Conservation (phyloP, 768 basidiomycete species). For the Trametes elegans region DNA sequence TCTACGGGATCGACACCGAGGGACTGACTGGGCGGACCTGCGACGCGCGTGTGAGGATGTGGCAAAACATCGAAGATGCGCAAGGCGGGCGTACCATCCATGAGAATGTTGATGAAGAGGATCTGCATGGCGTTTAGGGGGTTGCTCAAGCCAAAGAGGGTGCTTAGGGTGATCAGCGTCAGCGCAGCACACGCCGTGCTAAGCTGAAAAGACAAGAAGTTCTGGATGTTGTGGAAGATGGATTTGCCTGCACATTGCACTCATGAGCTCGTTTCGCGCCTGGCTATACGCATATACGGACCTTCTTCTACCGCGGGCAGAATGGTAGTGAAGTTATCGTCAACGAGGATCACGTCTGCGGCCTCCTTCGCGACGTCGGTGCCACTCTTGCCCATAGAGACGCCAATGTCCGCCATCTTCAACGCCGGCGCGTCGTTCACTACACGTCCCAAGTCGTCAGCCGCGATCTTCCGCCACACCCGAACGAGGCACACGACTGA, state of each 20-base stretch:
- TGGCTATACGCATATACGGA: slow-evolving; percentile 22
- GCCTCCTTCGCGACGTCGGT: slow-evolving; percentile 99
- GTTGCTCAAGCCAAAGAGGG: slow-evolving; percentile 84
- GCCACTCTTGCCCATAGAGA: slow-evolving; percentile 98
- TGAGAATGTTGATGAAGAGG: slow-evolving; percentile 97
- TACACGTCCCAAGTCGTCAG: slow-evolving; percentile 22
- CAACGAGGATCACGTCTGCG: slow-evolving; percentile 94
- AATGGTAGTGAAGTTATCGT: slow-evolving; percentile 96
- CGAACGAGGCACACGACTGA: slow-evolving; percentile 33
- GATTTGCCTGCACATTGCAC: slow-evolving; percentile 72
- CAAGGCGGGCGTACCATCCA: slow-evolving; percentile 67
- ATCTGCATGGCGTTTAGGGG: slow-evolving; percentile 99
- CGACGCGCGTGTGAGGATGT: not conserved
- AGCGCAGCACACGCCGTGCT: slow-evolving; percentile 97
- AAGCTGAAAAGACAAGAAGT: slow-evolving; percentile 95
- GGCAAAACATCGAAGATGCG: not conserved
- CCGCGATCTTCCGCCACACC: not conserved
- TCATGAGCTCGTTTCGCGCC: not conserved
- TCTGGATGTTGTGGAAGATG: slow-evolving; percentile 98
- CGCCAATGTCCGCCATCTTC: slow-evolving; percentile 97
- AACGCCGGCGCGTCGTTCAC: slow-evolving; percentile 97
- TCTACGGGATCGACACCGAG: slow-evolving; percentile 97
- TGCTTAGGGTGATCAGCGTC: slow-evolving; percentile 92
- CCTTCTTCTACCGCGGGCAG: slow-evolving; percentile 94
- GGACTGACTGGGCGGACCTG: slow-evolving; percentile 92